Conservation (phyloP, 2,329 filamentous ascomycete genomes). For the Aspergillus uvarum region DNA sequence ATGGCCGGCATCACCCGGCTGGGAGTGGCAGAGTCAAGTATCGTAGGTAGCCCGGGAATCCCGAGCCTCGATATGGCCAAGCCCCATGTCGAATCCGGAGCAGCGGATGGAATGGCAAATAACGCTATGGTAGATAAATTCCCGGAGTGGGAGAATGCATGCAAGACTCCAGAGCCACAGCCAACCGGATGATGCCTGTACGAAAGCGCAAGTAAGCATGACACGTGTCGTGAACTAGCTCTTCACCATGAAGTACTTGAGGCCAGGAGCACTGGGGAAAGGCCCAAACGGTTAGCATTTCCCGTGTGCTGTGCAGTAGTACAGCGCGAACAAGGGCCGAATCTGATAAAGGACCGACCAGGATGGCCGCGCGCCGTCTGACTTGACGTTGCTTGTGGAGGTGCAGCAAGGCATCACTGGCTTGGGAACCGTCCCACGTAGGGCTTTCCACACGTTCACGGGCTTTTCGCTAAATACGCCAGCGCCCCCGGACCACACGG, state of each 20-base stretch:
- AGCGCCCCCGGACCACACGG: background rate
- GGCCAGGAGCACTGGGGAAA: background rate
- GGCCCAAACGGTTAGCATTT: background rate
- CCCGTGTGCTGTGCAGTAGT: background rate
- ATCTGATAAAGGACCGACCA: constrained; percentile 5
- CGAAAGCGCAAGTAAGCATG: background rate
- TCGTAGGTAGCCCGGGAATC: background rate
- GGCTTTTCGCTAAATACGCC: background rate
- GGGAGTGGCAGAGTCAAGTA: background rate
- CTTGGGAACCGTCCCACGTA: constrained; percentile 5
- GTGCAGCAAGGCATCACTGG: constrained; percentile 3
- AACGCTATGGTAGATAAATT: background rate
- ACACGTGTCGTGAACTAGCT: constrained; percentile 8
- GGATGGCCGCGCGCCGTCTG: background rate
- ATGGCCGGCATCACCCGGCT: background rate
- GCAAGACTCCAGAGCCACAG: background rate
- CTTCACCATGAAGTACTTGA: background rate
- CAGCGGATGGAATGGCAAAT: background rate
- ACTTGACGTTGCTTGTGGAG: background rate
- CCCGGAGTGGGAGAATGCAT: background rate
- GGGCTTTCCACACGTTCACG: constrained; percentile 1
- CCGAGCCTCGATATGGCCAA: background rate
- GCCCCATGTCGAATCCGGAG: background rate
- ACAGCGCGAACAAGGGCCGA: constrained; percentile 2
- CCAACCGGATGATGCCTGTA: background rate